phyloP scores from a whole-genome alignment of 768 basidiomycete genomes.

The Panaeolus papilionaceus region DNA sequence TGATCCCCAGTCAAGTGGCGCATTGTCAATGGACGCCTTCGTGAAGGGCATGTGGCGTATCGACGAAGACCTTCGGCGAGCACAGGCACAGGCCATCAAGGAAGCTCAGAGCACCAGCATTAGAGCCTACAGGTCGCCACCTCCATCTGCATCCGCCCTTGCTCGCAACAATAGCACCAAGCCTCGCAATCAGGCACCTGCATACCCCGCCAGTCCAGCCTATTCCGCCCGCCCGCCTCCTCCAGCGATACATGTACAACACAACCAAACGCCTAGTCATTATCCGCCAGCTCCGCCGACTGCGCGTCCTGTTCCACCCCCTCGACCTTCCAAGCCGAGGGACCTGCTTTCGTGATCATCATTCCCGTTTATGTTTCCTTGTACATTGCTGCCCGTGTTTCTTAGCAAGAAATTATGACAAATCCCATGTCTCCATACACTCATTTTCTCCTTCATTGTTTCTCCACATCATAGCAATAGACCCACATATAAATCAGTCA shows the following conservation, averaged over 20 bases:
- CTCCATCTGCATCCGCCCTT: not conserved
- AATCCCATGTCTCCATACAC: not conserved
- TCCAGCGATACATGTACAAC: slow-evolving; percentile 8
- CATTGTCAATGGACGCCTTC: slow-evolving; percentile 71
- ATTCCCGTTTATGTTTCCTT: not conserved
- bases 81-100: slow-evolving; percentile 48
- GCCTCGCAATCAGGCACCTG: not conserved
- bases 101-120: slow-evolving; percentile 32
- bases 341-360: not conserved
- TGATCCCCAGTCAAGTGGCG: slow-evolving; percentile 59
- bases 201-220: slow-evolving; percentile 2
- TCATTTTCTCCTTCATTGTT: not conserved
- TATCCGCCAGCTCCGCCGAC: not conserved
- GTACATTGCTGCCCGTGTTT: not conserved
- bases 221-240: slow-evolving; percentile 1
- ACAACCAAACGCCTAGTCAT: not conserved
- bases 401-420: not conserved
- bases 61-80: slow-evolving; percentile 79
- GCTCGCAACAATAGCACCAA: not conserved
- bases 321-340: not conserved
- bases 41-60: slow-evolving; percentile 86
- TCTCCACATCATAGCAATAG: not conserved
- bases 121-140: slow-evolving; percentile 2
- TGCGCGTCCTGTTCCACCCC: not conserved
- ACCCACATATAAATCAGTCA: slow-evolving; percentile 3